Percentiles rank a stretch among this genome's conserved stretches.
Evolutionary conservation across 805 yeast genomes (phyloP).

Genomic region (Saturnispora mendoncae): DNA sequence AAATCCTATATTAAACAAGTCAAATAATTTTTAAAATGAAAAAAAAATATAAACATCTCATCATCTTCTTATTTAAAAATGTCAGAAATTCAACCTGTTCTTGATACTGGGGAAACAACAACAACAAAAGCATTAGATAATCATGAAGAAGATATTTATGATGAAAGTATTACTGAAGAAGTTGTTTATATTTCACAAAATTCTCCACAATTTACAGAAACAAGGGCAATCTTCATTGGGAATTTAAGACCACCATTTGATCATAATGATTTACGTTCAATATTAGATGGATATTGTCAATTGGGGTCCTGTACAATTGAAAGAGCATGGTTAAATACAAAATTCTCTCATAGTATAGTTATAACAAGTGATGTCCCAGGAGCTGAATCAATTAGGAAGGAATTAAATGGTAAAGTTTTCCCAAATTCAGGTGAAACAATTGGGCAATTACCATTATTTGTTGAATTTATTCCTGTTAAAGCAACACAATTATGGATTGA

Average conservation of each 20-base stretch:
- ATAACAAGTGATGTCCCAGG: conserved; percentile 34
- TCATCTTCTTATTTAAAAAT: too few species aligned
- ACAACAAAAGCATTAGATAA: background rate
- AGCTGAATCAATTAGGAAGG: conserved; percentile 29
- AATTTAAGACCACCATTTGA: conserved; percentile 34
- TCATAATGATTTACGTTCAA: conserved; percentile 31
- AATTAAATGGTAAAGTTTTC: conserved; percentile 30
- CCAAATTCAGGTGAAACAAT: too few species aligned
- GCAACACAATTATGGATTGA: conserved; percentile 39
- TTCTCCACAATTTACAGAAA: conserved; percentile 29
- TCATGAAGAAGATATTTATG: conserved; percentile 16
- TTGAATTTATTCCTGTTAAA: conserved; percentile 38
- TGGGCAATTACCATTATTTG: conserved; percentile 26
- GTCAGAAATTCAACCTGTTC: too few species aligned
- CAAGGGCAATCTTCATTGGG: conserved; percentile 38
- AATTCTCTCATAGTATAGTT: conserved; percentile 36
- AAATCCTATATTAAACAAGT: too few species aligned
- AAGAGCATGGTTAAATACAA: conserved; percentile 37
- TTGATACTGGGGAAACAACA: too few species aligned
- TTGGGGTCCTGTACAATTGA: conserved; percentile 26
- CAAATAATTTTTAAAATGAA: too few species aligned
- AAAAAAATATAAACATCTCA: too few species aligned
- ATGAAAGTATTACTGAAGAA: conserved; percentile 22
- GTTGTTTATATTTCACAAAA: conserved; percentile 28
- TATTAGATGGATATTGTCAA: conserved; percentile 28